These are phyloP conservation scores for Russula emetica DNA, from an alignment of 768 basidiomycete genomes.

Conservation along the genomic window DNA sequence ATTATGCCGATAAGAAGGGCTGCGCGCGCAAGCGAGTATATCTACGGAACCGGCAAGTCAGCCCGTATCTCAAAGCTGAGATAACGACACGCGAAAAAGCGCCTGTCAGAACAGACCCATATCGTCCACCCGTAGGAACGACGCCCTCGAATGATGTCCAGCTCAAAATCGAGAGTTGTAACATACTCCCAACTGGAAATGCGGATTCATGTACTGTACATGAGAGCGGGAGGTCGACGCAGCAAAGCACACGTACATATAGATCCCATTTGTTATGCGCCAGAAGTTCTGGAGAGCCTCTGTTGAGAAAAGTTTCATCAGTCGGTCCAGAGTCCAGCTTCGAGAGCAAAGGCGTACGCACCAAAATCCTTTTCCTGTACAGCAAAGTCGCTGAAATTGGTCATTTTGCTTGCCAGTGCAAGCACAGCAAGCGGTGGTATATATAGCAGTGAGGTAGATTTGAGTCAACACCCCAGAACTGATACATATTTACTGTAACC, in stretches of 20 bases:
- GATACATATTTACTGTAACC: too few relatives aligned
- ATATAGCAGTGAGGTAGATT: too few relatives aligned
- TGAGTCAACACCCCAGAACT: too few relatives aligned
- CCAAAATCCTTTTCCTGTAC: not conserved
- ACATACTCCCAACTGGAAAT: constrained; percentile 1
- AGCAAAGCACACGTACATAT: not conserved
- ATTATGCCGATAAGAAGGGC: not conserved
- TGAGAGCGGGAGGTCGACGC: not conserved
- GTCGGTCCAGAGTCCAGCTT: not conserved
- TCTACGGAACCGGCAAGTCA: not conserved
- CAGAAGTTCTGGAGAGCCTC: not conserved
- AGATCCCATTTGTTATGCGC: not conserved
- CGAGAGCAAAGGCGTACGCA: not conserved
- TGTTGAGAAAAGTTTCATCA: not conserved
- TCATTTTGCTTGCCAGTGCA: too few relatives aligned
- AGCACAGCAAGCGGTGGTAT: too few relatives aligned
- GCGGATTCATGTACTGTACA: not conserved
- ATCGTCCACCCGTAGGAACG: constrained; percentile 15
- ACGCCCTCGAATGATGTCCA: not conserved
- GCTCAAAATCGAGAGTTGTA: not conserved
- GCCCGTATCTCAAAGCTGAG: too few relatives aligned
- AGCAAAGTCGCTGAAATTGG: too few relatives aligned
- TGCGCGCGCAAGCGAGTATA: not conserved
- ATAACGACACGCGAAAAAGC: not conserved
- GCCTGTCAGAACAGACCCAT: not conserved